Evolutionary conservation across 208 protist species (phyloP), one percentile per base, ranked within the genome.

Genomic region (Angomonas ambiguus): DNA sequence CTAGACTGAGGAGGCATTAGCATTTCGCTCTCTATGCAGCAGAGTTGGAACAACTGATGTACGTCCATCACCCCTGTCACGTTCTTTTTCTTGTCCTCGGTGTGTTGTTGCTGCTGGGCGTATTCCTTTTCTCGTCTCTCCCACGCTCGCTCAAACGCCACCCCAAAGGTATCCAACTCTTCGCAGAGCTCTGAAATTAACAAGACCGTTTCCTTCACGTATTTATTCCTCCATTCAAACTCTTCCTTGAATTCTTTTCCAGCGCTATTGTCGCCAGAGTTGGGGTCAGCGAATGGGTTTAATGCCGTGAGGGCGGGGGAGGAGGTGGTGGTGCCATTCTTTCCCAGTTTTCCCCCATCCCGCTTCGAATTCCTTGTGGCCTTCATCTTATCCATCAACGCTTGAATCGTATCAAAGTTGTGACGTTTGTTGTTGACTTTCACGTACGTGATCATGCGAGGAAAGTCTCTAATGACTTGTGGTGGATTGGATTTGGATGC

Each of bases 391-490:
- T 45, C 38, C 38, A 45, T 45, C 11, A 16, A 8, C 8, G 38
- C 8, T 16, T 45, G 38, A 45, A n/a, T 45, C 16, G 38, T 45
- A 16, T 8, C 16, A 45, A 8, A 8, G 38, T 45, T 16, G 8
- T 8, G 38, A n/a, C 8, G 38, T 8, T 53, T 38, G 34, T 31
- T 53, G 27, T 69, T 58, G 13, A 74, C 74, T 33, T 69, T 34
- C 3, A 92, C 82, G 61, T 74, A 82, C 2, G 91, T 76, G 10
- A 63, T 59, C 72, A 85, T 89, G 33, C 88, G 76, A 2, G 88
- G 88, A 22, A 94, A 90, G 72, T 94, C 88, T n/a, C 88, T 82
- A 1, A 84, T 73, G 51, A 94, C 88, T 48, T 72, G 74, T 6
- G 74, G 49, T 2, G 83, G 80, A 65, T 90, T 80, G 5, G 57